phyloP scores from a whole-genome alignment of 2,329 filamentous ascomycete genomes.

The Aureobasidium sp. region DNA sequence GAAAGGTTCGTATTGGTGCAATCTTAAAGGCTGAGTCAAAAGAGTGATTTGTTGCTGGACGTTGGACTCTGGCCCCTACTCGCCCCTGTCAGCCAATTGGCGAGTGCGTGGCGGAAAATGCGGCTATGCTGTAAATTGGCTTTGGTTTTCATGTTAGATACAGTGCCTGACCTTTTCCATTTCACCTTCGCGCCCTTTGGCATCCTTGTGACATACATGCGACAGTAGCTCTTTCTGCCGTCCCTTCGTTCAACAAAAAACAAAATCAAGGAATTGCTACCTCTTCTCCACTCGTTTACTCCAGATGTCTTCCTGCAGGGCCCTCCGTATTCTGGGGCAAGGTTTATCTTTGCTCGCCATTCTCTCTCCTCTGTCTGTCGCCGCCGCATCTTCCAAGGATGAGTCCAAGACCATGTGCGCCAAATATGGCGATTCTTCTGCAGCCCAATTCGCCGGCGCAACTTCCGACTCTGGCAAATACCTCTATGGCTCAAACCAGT shows the following conservation, averaged over 20 bases:
- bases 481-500: conserved; percentile 12
- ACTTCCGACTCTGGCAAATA: conserved; percentile 8
- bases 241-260: conserved; percentile 14
- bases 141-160: conserved; percentile 10
- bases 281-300: conserved; percentile 16
- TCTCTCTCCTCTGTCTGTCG: conserved; percentile 7
- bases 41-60: background rate
- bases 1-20: conserved; percentile 9
- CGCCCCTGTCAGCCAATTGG: conserved; percentile 9
- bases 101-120: conserved; percentile 1
- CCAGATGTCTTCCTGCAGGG: conserved; percentile 16
- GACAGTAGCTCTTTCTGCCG: conserved; percentile 9
- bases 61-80: conserved; percentile 12
- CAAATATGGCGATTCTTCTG: background rate
- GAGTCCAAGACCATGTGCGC: conserved; percentile 4
- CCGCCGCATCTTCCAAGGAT: background rate
- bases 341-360: conserved; percentile 10
- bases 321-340: conserved; percentile 9
- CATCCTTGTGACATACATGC: conserved; percentile 13
- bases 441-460: conserved; percentile 6
- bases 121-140: conserved; percentile 12
- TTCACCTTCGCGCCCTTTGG: conserved; percentile 8
- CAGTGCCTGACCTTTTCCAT: conserved; percentile 8
- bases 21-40: conserved; percentile 7
- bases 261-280: background rate